A percentile compares a stretch with the other conserved stretches of the same genome.
These are phyloP conservation scores for Fraxinus paxiana DNA, from an alignment of 305 asterid genomes.

Conservation along the genomic window DNA sequence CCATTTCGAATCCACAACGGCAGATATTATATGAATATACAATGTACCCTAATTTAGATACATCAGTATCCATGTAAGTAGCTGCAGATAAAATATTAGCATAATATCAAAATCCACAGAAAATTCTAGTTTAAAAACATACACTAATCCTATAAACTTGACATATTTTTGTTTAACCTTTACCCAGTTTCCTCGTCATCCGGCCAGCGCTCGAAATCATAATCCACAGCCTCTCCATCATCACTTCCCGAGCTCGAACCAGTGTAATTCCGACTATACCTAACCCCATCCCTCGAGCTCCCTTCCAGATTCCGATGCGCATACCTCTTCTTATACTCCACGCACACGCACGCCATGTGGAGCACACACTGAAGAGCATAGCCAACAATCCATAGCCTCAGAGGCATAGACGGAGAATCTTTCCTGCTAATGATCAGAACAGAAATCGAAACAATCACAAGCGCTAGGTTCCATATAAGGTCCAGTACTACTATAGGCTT, in stretches of 20 bases:
- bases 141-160: background rate
- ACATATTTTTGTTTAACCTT: background rate
- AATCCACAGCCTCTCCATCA: conserved; percentile 29
- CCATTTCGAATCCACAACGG: conserved; percentile 5
- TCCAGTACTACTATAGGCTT: conserved; percentile 81
- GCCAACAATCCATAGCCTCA: conserved; percentile 76
- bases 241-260: conserved; percentile 47
- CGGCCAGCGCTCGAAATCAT: conserved; percentile 31
- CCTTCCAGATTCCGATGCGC: conserved; percentile 31
- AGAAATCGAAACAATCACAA: conserved; percentile 53
- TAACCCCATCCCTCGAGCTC: conserved; percentile 28
- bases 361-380: conserved; percentile 69
- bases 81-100: background rate
- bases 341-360: conserved; percentile 65
- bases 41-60: background rate
- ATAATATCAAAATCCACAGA: background rate
- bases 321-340: conserved; percentile 59
- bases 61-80: background rate
- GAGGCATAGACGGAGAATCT: conserved; percentile 60
- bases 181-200: conserved; percentile 41
- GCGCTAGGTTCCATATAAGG: conserved; percentile 76
- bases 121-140: background rate
- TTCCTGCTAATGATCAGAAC: conserved; percentile 58
- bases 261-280: conserved; percentile 42
- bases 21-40: background rate